A percentile compares a stretch with the other conserved stretches of the same genome.
Conservation (phyloP, 176 grass and related monocot species). For the Tillandsia fasciculata region DNA sequence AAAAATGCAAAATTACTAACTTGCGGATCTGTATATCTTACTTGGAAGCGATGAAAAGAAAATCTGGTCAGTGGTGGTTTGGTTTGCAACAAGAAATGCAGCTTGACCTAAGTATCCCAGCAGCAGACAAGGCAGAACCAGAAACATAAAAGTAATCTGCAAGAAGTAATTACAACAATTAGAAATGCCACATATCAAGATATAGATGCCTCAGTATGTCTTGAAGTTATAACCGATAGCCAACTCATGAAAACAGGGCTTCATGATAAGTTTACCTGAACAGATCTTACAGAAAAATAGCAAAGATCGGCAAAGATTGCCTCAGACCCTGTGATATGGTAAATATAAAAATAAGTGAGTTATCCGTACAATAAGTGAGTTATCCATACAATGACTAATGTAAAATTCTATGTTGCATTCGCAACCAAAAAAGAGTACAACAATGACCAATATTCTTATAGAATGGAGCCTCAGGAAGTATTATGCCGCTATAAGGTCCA, state of each 20-base stretch:
- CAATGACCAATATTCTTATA: background rate
- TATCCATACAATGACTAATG: constrained; percentile 5
- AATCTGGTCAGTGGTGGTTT: constrained; percentile 45
- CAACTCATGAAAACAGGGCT: constrained; percentile 13
- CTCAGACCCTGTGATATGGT: constrained; percentile 70
- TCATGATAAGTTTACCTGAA: constrained; percentile 45
- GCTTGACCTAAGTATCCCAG: constrained; percentile 92
- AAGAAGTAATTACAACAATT: constrained; percentile 11
- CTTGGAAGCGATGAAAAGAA: constrained; percentile 94
- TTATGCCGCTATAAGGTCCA: no score
- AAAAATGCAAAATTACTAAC: background rate
- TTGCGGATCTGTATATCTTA: constrained; percentile 24
- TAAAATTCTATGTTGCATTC: background rate
- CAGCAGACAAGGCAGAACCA: constrained; percentile 87
- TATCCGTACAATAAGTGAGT: background rate
- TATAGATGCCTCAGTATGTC: constrained; percentile 10
- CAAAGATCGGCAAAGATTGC: constrained; percentile 96
- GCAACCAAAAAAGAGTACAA: background rate
- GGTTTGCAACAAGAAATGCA: constrained; percentile 83
- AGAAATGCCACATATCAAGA: constrained; percentile 21
- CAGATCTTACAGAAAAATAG: constrained; percentile 85
- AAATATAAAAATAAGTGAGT: constrained; percentile 14
- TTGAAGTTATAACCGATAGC: constrained; percentile 9
- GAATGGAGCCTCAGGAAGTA: background rate
- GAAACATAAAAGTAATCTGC: constrained; percentile 79